Evolutionary conservation across 345 rosid genomes (phyloP), one percentile per base, ranked within the genome.

Genomic region (Toxicodendron radicans): DNA sequence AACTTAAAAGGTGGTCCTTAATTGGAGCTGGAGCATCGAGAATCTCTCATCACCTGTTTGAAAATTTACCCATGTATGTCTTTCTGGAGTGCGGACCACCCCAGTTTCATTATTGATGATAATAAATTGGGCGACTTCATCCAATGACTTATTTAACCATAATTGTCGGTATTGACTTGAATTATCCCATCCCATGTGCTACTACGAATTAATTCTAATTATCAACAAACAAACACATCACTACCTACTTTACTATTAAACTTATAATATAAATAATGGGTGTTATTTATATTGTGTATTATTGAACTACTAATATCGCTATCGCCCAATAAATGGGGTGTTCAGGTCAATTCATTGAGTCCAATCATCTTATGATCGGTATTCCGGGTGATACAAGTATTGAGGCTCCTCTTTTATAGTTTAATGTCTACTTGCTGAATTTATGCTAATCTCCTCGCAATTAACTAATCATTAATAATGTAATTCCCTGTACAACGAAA

Each of bases 361-460:
- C 79, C 74, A 69, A 69, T 70, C 70, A 70, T 54, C 51, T 30
- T 21, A 21, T 12, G 65, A 23, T 35, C 38, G 0, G 38, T 6
- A 35, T n/a, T 32, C 35, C 1, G 72, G 46, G 33, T 3, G 21
- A 48, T 27, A 4, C 30, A 66, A 66, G 72, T 14, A 67, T n/a
- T n/a, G 38, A 74, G 30, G 57, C 73, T 49, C 61, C 70, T 66
- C 23, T 5, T 43, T 43, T 64, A 27, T 13, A 43, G 79, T 41
- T 70, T 63, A 14, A 41, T 32, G 49, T 27, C 70, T 62, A n/a
- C 57, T 54, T 63, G 79, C 79, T 53, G 38, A 35, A 35, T 24
- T 51, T 57, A 46, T 65, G 54, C 69, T 46, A 23, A 46, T 65
- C 32, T 27, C 17, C 33, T 66, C 56, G 1, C 11, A 49, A 2